Evolutionary conservation across 2,329 filamentous ascomycete species (phyloP).

Genomic region (Colletotrichum truncatum): DNA sequence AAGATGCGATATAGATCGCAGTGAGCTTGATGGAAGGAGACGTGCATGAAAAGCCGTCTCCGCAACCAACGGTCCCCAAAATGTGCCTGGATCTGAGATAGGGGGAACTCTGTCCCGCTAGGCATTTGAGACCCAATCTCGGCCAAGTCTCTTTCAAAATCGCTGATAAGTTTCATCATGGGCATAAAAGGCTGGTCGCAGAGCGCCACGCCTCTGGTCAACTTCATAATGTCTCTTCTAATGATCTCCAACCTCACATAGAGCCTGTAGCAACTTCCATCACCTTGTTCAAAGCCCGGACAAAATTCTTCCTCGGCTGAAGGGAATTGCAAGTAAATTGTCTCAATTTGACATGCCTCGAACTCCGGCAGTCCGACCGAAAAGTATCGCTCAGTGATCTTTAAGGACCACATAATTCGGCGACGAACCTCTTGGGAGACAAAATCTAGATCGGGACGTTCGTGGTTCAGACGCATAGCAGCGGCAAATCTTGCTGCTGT

Average conservation of each 20-base stretch:
- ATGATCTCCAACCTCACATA: conserved; percentile 35
- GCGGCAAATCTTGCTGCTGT: conserved; percentile 46
- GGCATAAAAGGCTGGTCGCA: conserved; percentile 34
- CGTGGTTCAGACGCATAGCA: conserved; percentile 50
- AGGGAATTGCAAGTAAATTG: conserved; percentile 49
- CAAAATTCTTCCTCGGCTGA: conserved; percentile 54
- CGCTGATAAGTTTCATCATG: conserved; percentile 31
- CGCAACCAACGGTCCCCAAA: conserved; percentile 33
- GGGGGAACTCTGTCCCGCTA: conserved; percentile 26
- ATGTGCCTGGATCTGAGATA: conserved; percentile 11
- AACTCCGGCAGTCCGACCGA: conserved; percentile 52
- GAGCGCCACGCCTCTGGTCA: conserved; percentile 33
- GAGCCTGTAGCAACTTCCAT: conserved; percentile 31
- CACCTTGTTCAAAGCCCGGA: conserved; percentile 7
- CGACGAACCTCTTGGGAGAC: conserved; percentile 48
- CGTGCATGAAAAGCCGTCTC: conserved; percentile 40
- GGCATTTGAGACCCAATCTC: conserved; percentile 31
- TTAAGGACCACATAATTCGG: conserved; percentile 50
- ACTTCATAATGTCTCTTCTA: conserved; percentile 35
- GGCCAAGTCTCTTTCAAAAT: conserved; percentile 32
- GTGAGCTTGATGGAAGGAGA: conserved; percentile 51
- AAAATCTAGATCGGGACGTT: conserved; percentile 42
- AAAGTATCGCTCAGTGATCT: conserved; percentile 50
- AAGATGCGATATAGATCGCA: conserved; percentile 56
- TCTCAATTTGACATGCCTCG: conserved; percentile 48